Percentiles rank a stretch among this genome's conserved stretches.
Evolutionary conservation across 306 rosid genomes (phyloP).

Genomic region (Vigna mungo): DNA sequence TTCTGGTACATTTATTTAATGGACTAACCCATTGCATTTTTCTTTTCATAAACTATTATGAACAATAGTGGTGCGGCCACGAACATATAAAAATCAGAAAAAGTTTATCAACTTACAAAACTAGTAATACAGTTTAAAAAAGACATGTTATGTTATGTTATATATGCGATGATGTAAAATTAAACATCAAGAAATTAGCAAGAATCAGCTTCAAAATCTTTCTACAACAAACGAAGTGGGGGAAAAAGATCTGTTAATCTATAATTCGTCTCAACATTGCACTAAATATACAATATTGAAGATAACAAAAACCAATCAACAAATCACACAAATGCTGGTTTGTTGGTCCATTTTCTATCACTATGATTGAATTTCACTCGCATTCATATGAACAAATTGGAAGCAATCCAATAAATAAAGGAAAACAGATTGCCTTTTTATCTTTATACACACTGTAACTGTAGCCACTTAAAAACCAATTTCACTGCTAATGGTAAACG

Average conservation of each 20-base stretch:
- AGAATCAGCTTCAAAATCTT: slow-evolving; percentile 8
- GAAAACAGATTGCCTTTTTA: slow-evolving; percentile 22
- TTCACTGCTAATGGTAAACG: slow-evolving; percentile 27
- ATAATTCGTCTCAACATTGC: slow-evolving; percentile 23
- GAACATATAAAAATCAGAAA: too few relatives aligned
- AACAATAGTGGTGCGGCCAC: too few relatives aligned
- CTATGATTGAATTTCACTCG: slow-evolving; percentile 34
- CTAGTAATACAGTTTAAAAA: too few relatives aligned
- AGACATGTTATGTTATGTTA: too few relatives aligned
- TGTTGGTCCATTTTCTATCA: slow-evolving; percentile 24
- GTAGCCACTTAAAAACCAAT: slow-evolving; percentile 26
- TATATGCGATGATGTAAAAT: not conserved
- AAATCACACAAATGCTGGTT: slow-evolving; percentile 25
- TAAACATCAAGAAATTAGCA: not conserved
- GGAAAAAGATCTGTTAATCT: not conserved
- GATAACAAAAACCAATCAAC: slow-evolving; percentile 19
- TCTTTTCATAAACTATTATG: too few relatives aligned
- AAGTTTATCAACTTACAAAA: too few relatives aligned
- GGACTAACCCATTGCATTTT: too few relatives aligned
- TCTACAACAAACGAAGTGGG: not conserved
- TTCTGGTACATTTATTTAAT: too few relatives aligned
- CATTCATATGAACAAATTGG: slow-evolving; percentile 10
- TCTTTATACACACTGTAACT: slow-evolving; percentile 33
- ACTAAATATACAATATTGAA: slow-evolving; percentile 29
- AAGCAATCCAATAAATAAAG: slow-evolving; percentile 28